phyloP scores from a whole-genome alignment of 2,329 filamentous ascomycete species.

The Coniochaeta hoffmannii region DNA sequence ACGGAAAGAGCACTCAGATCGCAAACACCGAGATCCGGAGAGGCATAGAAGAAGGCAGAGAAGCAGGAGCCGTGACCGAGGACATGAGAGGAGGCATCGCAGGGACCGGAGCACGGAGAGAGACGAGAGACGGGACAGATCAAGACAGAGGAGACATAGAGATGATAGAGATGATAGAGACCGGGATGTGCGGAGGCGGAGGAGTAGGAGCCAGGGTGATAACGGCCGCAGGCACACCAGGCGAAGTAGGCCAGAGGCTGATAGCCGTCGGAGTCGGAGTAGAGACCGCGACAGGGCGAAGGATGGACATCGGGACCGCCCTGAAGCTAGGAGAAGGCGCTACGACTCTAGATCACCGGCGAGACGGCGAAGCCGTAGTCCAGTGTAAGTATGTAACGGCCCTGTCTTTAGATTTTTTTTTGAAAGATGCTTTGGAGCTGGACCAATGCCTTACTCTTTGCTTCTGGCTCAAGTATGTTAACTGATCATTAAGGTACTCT shows the following conservation, averaged over 20 bases:
- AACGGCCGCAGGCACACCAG: conserved; percentile 19
- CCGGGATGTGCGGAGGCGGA: conserved; percentile 23
- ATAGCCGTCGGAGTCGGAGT: conserved; percentile 23
- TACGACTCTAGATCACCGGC: conserved; percentile 11
- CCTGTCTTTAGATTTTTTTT: too few relatives aligned
- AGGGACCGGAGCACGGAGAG: conserved; percentile 15
- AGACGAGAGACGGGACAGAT: conserved; percentile 13
- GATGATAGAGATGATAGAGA: conserved; percentile 24
- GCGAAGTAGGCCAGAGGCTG: conserved; percentile 19
- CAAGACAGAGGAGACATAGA: conserved; percentile 20
- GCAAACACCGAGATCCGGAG: conserved; percentile 21
- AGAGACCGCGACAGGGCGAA: conserved; percentile 16
- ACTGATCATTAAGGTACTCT: too few relatives aligned
- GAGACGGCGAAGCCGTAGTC: conserved; percentile 18
- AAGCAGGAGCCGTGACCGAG: conserved; percentile 12
- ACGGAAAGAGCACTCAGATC: conserved; percentile 9
- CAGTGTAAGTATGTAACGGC: conserved; percentile 9
- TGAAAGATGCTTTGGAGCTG: too few relatives aligned
- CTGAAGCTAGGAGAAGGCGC: not conserved
- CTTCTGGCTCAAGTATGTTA: too few relatives aligned
- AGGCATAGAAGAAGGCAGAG: conserved; percentile 25
- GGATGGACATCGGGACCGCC: conserved; percentile 7
- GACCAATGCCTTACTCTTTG: too few relatives aligned
- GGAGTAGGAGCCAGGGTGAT: conserved; percentile 26
- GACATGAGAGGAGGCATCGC: conserved; percentile 11